phyloP scores from a whole-genome alignment of 371 early-diverging fungal genomes.

The Circinella umbellata region DNA sequence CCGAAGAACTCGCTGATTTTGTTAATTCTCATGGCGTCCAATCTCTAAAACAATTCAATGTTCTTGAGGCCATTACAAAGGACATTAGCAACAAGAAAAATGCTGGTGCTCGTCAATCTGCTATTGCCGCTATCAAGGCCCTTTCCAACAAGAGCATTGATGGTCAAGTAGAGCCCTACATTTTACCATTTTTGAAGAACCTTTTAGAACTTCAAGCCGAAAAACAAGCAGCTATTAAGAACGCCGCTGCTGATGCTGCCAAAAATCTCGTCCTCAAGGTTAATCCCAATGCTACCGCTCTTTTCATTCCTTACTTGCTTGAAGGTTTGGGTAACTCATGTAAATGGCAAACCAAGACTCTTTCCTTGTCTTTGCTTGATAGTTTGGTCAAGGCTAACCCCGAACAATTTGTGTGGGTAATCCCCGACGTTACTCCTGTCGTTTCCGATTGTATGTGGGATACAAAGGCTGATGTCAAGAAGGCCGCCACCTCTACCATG shows the following conservation, averaged over 20 bases:
- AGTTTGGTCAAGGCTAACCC: constrained; percentile 62
- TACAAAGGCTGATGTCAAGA: constrained; percentile 70
- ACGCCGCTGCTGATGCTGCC: constrained; percentile 60
- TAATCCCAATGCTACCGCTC: constrained; percentile 58
- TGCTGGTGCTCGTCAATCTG: constrained; percentile 67
- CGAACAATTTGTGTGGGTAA: constrained; percentile 55
- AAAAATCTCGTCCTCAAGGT: constrained; percentile 52
- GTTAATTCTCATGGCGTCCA: constrained; percentile 59
- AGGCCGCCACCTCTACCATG: constrained; percentile 59
- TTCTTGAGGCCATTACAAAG: constrained; percentile 58
- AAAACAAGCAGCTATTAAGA: constrained; percentile 64
- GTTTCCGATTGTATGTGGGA: constrained; percentile 79
- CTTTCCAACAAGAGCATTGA: constrained; percentile 49
- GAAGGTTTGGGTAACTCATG: constrained; percentile 65
- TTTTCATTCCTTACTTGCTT: constrained; percentile 61
- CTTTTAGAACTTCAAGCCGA: constrained; percentile 71
- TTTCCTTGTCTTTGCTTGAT: constrained; percentile 58
- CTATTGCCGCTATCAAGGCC: constrained; percentile 62
- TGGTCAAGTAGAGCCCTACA: constrained; percentile 68
- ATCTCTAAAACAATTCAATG: constrained; percentile 56
- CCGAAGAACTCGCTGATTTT: constrained; percentile 56
- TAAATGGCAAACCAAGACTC: constrained; percentile 81
- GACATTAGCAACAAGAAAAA: constrained; percentile 69
- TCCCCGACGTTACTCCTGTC: constrained; percentile 74
- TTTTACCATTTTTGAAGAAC: constrained; percentile 56